Conservation (phyloP, 202 grass and related monocot species). For the Miscanthus sacchariflorus region DNA sequence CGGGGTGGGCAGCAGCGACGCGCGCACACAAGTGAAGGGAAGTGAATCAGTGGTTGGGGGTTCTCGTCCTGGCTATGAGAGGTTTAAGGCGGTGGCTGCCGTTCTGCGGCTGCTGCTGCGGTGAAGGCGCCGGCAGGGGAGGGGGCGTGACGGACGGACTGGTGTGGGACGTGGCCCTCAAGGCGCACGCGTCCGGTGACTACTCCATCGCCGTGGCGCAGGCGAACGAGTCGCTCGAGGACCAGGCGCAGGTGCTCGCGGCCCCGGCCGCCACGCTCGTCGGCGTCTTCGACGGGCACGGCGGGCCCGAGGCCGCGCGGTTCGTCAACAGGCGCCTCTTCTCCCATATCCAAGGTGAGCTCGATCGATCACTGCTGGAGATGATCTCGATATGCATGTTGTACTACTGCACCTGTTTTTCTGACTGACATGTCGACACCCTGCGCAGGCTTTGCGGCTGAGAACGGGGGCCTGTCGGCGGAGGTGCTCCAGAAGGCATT, state of each 20-base stretch:
- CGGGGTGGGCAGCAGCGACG: background rate
- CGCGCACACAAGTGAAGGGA: background rate
- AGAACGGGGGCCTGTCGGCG: conserved; percentile 66
- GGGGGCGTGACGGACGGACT: conserved; percentile 46
- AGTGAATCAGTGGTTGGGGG: background rate
- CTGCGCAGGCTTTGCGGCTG: conserved; percentile 55
- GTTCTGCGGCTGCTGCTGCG: conserved; percentile 17
- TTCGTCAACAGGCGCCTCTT: conserved; percentile 89
- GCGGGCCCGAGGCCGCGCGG: conserved; percentile 82
- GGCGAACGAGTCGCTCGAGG: conserved; percentile 86
- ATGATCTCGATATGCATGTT: background rate
- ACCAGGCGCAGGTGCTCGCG: conserved; percentile 85
- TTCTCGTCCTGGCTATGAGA: conserved; percentile 4
- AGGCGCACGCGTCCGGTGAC: conserved; percentile 81
- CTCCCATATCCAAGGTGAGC: conserved; percentile 80
- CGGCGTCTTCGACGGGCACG: conserved; percentile 83
- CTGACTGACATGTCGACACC: background rate
- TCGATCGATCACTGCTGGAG: background rate
- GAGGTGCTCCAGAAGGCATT: conserved; percentile 82
- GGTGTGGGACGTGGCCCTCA: conserved; percentile 82
- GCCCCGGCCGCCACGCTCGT: conserved; percentile 70
- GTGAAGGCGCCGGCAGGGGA: background rate
- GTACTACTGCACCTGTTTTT: background rate
- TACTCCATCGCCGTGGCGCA: conserved; percentile 91
- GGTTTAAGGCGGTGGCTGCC: conserved; percentile 11